These are phyloP conservation scores for Mucor mucedo DNA, from an alignment of 371 early-diverging fungal species.

Conservation along the genomic window DNA sequence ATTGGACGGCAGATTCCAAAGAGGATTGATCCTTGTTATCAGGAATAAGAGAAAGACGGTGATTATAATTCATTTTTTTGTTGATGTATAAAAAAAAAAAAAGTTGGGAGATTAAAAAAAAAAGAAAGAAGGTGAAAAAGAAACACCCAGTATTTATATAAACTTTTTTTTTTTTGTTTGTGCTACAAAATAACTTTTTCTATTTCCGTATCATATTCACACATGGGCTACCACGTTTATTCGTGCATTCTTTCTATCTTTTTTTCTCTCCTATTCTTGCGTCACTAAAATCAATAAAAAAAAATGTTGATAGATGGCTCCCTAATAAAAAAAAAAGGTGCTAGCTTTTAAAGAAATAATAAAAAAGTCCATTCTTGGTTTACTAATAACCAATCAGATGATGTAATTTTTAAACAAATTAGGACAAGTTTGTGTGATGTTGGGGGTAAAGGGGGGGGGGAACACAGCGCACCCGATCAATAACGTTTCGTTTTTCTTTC, in stretches of 20 bases:
- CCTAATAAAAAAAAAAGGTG: too few species aligned
- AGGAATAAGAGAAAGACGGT: conserved; percentile 34
- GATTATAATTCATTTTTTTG: conserved; percentile 18
- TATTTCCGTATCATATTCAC: conserved; percentile 5
- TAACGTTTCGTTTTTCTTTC: not conserved
- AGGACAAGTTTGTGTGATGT: not conserved
- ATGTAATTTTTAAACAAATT: not conserved
- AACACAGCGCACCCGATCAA: not conserved
- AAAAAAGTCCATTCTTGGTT: not conserved
- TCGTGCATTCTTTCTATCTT: conserved; percentile 5
- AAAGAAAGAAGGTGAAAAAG: not conserved
- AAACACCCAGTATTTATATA: conserved; percentile 10
- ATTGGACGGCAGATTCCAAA: conserved; percentile 16
- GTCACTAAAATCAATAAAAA: not conserved
- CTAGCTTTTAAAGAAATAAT: not conserved
- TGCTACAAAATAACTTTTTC: not conserved
- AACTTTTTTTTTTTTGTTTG: not conserved
- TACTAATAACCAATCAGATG: not conserved
- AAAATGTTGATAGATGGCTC: not conserved
- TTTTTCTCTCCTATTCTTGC: not conserved
- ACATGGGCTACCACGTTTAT: conserved; percentile 12
- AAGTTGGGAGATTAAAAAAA: not conserved
- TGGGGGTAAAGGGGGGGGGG: not conserved
- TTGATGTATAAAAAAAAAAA: not conserved
- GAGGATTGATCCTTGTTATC: conserved; percentile 27